A percentile compares a stretch with the other conserved stretches of the same genome.
Evolutionary conservation across 192 early-diverging fungal genomes (phyloP).

Genomic region (Funneliformis mosseae): DNA sequence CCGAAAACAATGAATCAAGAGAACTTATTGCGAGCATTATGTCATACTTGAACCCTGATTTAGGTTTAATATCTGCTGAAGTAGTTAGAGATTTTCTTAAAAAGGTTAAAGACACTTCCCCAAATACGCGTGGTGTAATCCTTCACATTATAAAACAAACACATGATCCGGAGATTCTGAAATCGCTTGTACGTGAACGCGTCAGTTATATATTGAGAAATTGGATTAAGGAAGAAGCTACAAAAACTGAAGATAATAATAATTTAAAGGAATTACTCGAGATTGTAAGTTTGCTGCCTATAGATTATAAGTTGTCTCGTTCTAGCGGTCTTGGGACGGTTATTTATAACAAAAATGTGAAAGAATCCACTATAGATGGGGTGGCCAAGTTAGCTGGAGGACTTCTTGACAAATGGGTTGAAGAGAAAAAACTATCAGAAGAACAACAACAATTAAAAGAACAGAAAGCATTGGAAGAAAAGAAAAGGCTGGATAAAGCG

Average conservation of each 20-base stretch:
- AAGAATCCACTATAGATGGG: background rate
- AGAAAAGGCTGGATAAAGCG: background rate
- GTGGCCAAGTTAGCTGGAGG: background rate
- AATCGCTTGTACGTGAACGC: constrained; percentile 8
- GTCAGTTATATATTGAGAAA: constrained; percentile 18
- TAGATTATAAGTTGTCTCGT: background rate
- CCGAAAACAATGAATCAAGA: background rate
- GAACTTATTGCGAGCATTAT: constrained; percentile 16
- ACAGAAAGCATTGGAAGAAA: background rate
- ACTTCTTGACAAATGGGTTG: constrained; percentile 9
- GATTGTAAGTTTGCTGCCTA: constrained; percentile 2
- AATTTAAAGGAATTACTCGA: background rate
- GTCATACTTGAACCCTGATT: constrained; percentile 8
- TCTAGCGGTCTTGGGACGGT: constrained; percentile 16
- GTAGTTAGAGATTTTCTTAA: constrained; percentile 16
- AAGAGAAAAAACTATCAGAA: constrained; percentile 4
- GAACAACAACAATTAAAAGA: background rate
- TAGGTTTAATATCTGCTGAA: background rate
- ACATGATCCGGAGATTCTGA: background rate
- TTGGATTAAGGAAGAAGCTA: constrained; percentile 11
- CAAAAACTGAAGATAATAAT: background rate
- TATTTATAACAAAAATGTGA: background rate
- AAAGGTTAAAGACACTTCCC: constrained; percentile 19
- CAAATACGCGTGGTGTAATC: background rate
- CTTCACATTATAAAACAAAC: constrained; percentile 15